Evolutionary conservation across 305 asterid genomes (phyloP).

Genomic region (Fraxinus albicans): DNA sequence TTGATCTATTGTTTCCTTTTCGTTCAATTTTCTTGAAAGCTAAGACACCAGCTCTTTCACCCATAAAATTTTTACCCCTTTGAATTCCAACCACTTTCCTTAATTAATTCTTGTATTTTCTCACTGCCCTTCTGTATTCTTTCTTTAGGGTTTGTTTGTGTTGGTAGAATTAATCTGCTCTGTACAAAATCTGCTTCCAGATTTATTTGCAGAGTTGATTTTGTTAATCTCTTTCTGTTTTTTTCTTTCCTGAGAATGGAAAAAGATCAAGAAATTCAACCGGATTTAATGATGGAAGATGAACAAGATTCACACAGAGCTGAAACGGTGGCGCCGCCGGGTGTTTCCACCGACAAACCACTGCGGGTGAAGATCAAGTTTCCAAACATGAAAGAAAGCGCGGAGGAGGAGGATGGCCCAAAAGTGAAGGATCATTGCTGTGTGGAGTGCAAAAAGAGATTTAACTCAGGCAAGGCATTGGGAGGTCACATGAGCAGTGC

Average conservation of each 20-base stretch:
- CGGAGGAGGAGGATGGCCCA: not conserved
- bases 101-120: not conserved
- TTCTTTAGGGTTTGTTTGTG: not conserved
- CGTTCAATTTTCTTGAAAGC: not conserved
- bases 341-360: not conserved
- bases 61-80: not conserved
- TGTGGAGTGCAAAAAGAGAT: constrained; percentile 40
- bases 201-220: not conserved
- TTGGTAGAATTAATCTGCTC: not conserved
- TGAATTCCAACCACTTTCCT: not conserved
- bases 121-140: not conserved
- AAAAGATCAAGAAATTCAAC: not conserved
- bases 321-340: not conserved
- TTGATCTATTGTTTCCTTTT: not conserved
- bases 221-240: not conserved
- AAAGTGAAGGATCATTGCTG: constrained; percentile 38
- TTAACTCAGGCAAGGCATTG: constrained; percentile 67
- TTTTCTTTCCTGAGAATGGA: not conserved
- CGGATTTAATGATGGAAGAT: not conserved
- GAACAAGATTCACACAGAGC: not conserved
- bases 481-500: constrained; percentile 92
- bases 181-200: not conserved
- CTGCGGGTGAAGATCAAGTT: not conserved
- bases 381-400: not conserved
- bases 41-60: not conserved